These are phyloP conservation scores for Aspergillus fijiensis DNA, from an alignment of 2,329 filamentous ascomycete species.

Conservation along the genomic window DNA sequence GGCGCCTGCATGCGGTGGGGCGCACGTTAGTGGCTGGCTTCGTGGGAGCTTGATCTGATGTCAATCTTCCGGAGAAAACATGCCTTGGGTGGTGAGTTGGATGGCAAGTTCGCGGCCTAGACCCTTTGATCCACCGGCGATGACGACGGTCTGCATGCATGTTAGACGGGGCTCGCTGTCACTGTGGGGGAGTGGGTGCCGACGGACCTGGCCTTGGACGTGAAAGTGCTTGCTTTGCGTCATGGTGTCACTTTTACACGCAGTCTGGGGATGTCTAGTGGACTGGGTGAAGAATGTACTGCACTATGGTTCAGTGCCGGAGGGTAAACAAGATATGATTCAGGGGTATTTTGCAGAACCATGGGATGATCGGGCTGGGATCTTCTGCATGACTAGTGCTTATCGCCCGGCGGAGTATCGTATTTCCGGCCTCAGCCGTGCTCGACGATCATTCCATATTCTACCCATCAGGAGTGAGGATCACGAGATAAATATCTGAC, in stretches of 20 bases:
- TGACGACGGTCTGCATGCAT: constrained; percentile 1
- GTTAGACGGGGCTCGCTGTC: background rate
- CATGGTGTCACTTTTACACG: background rate
- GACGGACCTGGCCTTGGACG: background rate
- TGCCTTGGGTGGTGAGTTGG: constrained; percentile 1
- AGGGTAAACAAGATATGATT: background rate
- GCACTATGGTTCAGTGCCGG: no score
- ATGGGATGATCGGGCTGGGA: background rate
- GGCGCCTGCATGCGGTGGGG: background rate
- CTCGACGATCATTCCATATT: background rate
- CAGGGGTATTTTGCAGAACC: background rate
- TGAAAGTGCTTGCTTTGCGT: background rate
- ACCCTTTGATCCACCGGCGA: constrained; percentile 14
- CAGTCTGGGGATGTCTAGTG: no score
- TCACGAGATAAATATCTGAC: no score
- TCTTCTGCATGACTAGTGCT: background rate
- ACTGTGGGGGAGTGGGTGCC: background rate
- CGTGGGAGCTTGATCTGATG: background rate
- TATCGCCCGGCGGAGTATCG: background rate
- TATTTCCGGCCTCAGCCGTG: background rate
- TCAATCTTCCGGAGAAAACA: background rate
- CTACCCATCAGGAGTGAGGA: no score
- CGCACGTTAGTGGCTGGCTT: no score
- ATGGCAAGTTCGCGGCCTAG: constrained; percentile 7
- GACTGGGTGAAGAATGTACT: no score